phyloP scores from a whole-genome alignment of 495 filamentous ascomycete genomes.

The Penicillium atrosanguineum region DNA sequence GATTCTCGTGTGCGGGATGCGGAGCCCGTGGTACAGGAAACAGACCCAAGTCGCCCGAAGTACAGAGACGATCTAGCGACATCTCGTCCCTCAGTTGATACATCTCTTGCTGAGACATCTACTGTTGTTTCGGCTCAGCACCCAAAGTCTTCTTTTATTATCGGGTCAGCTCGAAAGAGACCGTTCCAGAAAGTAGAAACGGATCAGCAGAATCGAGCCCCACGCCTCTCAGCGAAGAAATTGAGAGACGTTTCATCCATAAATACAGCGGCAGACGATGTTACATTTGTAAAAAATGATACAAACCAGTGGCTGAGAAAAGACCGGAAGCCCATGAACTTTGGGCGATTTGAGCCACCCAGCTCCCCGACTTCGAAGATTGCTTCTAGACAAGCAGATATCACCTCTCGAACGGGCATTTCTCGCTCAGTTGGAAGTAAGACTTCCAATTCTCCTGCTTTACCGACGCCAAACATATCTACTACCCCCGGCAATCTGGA shows the following conservation, averaged over 20 bases:
- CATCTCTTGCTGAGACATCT: background rate
- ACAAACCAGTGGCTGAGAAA: slow-evolving; percentile 39
- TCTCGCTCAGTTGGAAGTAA: slow-evolving; percentile 4
- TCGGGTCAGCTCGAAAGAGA: slow-evolving; percentile 2
- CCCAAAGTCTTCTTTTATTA: background rate
- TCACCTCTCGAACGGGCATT: slow-evolving; percentile 5
- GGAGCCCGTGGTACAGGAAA: slow-evolving; percentile 18
- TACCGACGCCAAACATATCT: slow-evolving; percentile 3
- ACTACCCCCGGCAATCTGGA: background rate
- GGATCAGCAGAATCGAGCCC: background rate
- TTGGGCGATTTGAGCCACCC: slow-evolving; percentile 37
- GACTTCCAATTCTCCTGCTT: slow-evolving; percentile 2
- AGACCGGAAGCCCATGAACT: slow-evolving; percentile 31
- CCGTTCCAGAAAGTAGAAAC: background rate
- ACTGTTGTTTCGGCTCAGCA: background rate
- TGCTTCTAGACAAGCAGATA: slow-evolving; percentile 18
- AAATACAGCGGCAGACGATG: background rate
- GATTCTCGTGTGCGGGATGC: background rate
- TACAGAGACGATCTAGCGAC: slow-evolving; percentile 6
- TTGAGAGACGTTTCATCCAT: slow-evolving; percentile 1
- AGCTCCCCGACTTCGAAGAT: slow-evolving; percentile 37
- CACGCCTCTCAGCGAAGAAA: slow-evolving; percentile 4
- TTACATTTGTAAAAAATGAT: slow-evolving; percentile 2
- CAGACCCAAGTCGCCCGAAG: slow-evolving; percentile 8
- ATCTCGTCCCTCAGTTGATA: background rate